Evolutionary conservation across 208 protist genomes (phyloP), one percentile per base, ranked within the genome.

Genomic region (Dictyostelium gargantuum): DNA sequence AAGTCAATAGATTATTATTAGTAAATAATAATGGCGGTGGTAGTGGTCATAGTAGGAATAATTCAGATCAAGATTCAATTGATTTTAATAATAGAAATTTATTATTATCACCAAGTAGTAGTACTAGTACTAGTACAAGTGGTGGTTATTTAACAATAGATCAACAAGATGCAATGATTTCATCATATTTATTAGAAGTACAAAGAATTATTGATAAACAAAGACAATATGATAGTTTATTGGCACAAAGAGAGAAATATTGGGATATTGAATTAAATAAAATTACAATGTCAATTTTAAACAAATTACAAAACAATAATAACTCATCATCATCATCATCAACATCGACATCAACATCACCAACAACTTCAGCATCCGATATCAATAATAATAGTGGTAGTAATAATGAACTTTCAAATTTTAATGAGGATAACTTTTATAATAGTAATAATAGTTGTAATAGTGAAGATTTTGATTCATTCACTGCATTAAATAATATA

Each of bases 201-300:
- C 66, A 79, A 35, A 46, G 23, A 26, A 52, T 89, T 6, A 44
- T 89, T 21, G 82, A 89, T n/a, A 52, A 61, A 52, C 66, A 77
- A 79, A 74, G 76, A 74, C 66, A 77, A 52, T 89, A 89, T 42
- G 82, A 89, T 29, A 40, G 13, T 26, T 44, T 89, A 52, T 61
- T 89, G n/a, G 9, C 82, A 50, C 46, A 79, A 68, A 74, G 82
- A 46, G 82, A 89, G 42, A 74, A 89, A 3, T 40, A 42, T 63
- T 89, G 82, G 82, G 82, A 89, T 38, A 48, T 68, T 8, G 68
- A 89, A 42, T 68, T 89, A 32, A 74, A 89, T 42, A 73, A 73
- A 81, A 9, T 66, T 35, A 48, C 70, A 48, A 26, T 46, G 21
- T 6, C 32, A 32, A 48, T 75, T 48, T 75, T 75, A 48, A 75